Evolutionary conservation across 768 basidiomycete genomes (phyloP), one percentile per base, ranked within the genome.

Genomic region (Boletus rufocinnamomeus): DNA sequence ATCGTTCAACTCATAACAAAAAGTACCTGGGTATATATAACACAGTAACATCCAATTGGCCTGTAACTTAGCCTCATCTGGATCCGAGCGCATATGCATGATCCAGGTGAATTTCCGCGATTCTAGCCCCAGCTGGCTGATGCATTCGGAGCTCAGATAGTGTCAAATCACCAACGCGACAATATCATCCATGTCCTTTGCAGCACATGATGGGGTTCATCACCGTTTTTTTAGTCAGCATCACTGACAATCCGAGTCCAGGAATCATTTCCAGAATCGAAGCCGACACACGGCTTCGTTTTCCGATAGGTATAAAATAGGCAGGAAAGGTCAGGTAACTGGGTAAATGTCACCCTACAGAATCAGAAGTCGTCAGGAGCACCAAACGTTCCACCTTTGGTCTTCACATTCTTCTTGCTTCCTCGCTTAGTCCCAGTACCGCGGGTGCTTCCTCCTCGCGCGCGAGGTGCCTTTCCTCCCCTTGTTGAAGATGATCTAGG

Each of bases 301-400:
- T 34, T 21, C 32, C 8, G 17, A 37, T 19, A 47, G 25, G 17
- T 34, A 34, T 35, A 23, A 40, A 40, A 41, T 35, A 6, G 23
- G 10, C 13, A 23, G 19, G 19, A 35, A 28, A 50, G 10, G 8
- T 28, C 19, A 21, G 4, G 30, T 48, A 32, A 46, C 47, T 27
- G 6, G n/a, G n/a, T n/a, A 16, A 38, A 25, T 7, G 9, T 37
- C 25, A 40, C 25, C 9, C 27, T 23, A 34, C 35, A 16, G 16
- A 38, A 19, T 69, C 38, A 73, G 35, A 70, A 49, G 41, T 65
- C 72, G 38, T 75, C 72, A 8, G 72, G 72, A 45, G 68, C 70
- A 23, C 72, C 73, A 54, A 73, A 73, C 19, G 54, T 69, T n/a
- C 73, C 73, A 35, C 67, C 50, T 47, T 75, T 73, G 19, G 73